Base-by-base conservation (phyloP, 345 rosid genomes). In the Eucalyptus regnans region DNA sequence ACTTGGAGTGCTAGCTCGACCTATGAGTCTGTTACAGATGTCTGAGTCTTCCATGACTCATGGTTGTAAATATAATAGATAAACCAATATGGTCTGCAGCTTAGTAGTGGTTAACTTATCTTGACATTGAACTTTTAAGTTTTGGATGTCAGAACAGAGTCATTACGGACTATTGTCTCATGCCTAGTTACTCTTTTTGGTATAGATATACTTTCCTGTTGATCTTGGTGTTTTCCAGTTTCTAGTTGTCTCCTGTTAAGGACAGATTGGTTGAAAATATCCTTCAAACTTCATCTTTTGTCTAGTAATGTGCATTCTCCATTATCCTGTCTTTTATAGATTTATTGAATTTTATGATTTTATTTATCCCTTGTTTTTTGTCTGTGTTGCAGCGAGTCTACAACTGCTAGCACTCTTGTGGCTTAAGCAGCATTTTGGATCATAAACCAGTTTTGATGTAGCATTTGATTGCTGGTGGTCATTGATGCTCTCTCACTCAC, bases 341-440 rank as follows among this genome's bases (percentile, higher is more conserved):
- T 37, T 33, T 79, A 23, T 51, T 88, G 8, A 29, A 46, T 50
- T 11, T 76, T 41, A 23, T 33, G 76, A 48, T 86, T 54, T 16
- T 12, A 86, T 51, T 50, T 31, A 13, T 44, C 20, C 9, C 44
- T 86, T 43, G 12, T 27, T 23, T 89, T 89, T 8, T 18, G 29
- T 86, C 66, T 86, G n/a, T 54, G 25, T 66, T 86, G 54, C 90
- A 89, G 90, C 18, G 90, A 89, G 88, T 89, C 90, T 31, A 89
- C 90, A 17, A 89, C 90, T 33, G 90, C 90, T 17, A 89, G 90
- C 88, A 89, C 90, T 49, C 90, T 89, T 29, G 90, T 89, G 25
- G 90, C 90, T 86, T 89, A 86, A 88, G 48, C n/a, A 13, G 87
- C 44, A 86, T 52, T 43, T 86, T 76, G 83, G 83, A 37, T 12